These are phyloP conservation scores for Phycomyces blakesleeanus DNA, from an alignment of 192 early-diverging fungal genomes.

Conservation along the genomic window DNA sequence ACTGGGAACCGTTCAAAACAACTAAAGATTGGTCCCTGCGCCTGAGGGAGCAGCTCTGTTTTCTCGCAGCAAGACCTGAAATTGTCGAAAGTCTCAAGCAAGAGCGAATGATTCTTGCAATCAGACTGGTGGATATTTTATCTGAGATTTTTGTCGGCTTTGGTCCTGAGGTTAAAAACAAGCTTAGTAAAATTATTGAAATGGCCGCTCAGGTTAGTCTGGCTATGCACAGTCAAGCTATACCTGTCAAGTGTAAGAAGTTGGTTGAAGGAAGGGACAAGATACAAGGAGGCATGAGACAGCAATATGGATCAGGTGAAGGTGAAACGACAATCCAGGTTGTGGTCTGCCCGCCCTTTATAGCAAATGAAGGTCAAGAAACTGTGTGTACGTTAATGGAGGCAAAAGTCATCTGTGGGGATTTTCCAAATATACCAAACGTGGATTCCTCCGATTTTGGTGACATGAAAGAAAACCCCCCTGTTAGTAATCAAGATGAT, in stretches of 20 bases:
- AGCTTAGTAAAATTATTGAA: slow-evolving; percentile 15
- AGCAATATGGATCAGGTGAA: no score
- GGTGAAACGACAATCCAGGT: no score
- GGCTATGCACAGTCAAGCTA: slow-evolving; percentile 19
- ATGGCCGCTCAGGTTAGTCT: slow-evolving; percentile 9
- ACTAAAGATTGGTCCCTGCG: slow-evolving; percentile 7
- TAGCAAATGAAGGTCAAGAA: no score
- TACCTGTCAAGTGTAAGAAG: background rate
- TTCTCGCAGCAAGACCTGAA: slow-evolving; percentile 12
- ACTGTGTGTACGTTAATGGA: no score
- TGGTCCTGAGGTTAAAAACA: background rate
- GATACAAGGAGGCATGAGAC: no score
- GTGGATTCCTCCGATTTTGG: no score
- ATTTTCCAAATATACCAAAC: no score
- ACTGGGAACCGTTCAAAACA: background rate
- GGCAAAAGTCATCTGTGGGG: no score
- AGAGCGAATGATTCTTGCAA: background rate
- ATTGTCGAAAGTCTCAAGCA: background rate
- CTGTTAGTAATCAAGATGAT: no score
- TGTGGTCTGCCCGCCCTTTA: no score
- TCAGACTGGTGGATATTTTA: background rate
- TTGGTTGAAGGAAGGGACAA: background rate
- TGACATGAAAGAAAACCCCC: no score
- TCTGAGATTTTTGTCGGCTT: background rate
- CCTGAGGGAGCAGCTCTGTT: slow-evolving; percentile 16